These are phyloP conservation scores for Aspergillus wentii DNA, from an alignment of 495 filamentous ascomycete genomes.

Conservation along the genomic window DNA sequence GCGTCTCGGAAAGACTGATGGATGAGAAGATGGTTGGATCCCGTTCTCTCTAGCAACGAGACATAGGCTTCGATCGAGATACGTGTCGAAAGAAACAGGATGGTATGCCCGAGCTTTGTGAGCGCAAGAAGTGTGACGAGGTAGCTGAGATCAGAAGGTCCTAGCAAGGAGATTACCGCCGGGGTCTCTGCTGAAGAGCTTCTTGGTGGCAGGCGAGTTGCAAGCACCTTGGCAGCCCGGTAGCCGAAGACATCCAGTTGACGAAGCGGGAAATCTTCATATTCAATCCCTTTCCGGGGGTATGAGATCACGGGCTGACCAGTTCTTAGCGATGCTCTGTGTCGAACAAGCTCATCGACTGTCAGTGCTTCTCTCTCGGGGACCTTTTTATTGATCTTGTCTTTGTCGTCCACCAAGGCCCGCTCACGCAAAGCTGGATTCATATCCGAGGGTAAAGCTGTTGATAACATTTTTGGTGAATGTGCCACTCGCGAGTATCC, in stretches of 20 bases:
- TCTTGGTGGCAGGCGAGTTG: slow-evolving; percentile 10
- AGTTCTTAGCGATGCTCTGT: slow-evolving; percentile 17
- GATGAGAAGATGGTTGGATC: slow-evolving; percentile 25
- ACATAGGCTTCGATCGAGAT: slow-evolving; percentile 36
- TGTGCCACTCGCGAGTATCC: background rate
- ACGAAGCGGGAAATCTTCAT: slow-evolving; percentile 24
- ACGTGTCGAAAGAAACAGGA: slow-evolving; percentile 39
- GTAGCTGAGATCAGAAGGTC: slow-evolving; percentile 33
- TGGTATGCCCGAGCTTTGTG: slow-evolving; percentile 34
- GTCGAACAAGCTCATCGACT: slow-evolving; percentile 26
- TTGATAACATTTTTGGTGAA: slow-evolving; percentile 7
- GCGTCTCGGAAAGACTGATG: slow-evolving; percentile 18
- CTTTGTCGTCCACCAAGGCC: slow-evolving; percentile 1
- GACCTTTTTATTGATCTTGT: background rate
- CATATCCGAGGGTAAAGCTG: slow-evolving; percentile 7
- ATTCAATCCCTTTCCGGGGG: slow-evolving; percentile 18
- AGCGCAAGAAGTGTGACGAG: slow-evolving; percentile 37
- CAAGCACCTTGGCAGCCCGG: slow-evolving; percentile 20
- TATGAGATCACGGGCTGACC: slow-evolving; percentile 26
- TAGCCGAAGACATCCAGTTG: slow-evolving; percentile 29
- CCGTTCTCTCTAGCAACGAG: slow-evolving; percentile 31
- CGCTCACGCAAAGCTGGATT: slow-evolving; percentile 5
- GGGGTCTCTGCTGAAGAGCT: slow-evolving; percentile 21
- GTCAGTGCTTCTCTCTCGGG: slow-evolving; percentile 9
- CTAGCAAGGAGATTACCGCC: slow-evolving; percentile 34